Base-by-base conservation (phyloP, 2,329 filamentous ascomycete genomes). In the Aureobasidium sp. region DNA sequence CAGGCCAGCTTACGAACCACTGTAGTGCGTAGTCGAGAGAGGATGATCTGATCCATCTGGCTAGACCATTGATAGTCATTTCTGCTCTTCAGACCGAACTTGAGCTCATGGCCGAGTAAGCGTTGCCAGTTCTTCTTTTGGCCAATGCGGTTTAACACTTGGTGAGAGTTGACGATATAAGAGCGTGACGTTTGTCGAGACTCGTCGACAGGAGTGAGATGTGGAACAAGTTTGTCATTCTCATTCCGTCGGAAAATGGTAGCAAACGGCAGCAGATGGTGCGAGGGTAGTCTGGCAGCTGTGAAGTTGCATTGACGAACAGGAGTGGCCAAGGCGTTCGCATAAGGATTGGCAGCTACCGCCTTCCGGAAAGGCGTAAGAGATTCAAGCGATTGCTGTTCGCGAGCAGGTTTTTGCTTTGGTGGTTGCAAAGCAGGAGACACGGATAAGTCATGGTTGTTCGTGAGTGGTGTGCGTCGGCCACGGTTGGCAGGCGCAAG, bases 231-330 rank as follows among this genome's bases (percentile, higher is more conserved):
- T 83, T 88, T 0, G 79, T 74, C 31, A 17, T 27, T 13, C 15
- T 37, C 21, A 2, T 73, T 66, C 4, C 47, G 51, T 10, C 51
- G 35, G 0, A 73, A 68, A 13, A 84, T 73, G 1, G 84, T 67
- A 29, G 79, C 77, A 62, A 90, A 84, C 33, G 81, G 76, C 59
- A 87, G 81, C 4, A 89, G 74, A 68, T 90, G 87, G 66, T 80
- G 84, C 15, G 70, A 72, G 1, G 88, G 88, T 7, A 89, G 70
- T 1, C 68, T 67, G 0, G 70, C 68, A 0, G 67, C 63, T 1
- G 84, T 84, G 33, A 80, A 68, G 23, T 71, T 67, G 66, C 86
- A 89, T 60, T 70, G 66, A 58, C 88, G 83, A 23, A 86, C 60
- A 0, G 84, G 82, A 0, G 81, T 81, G 31, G 81, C 81, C 23